Percentiles rank a stretch among this genome's conserved stretches.
Conservation (phyloP, 2,329 filamentous ascomycete genomes). For the Scedosporium aurantiacum region DNA sequence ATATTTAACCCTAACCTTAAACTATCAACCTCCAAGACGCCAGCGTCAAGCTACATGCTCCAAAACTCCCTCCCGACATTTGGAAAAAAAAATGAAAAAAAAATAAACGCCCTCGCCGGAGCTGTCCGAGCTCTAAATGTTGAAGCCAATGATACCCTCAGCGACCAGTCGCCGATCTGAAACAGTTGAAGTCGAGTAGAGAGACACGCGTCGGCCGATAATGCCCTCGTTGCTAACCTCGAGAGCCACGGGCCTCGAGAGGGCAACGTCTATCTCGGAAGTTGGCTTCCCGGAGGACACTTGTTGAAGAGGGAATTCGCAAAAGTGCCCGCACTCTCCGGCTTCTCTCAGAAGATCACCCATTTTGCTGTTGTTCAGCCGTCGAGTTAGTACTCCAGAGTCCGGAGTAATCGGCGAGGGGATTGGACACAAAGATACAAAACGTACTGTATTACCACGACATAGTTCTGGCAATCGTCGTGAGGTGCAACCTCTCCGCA, state of each 20-base stretch:
- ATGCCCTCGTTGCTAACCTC: conserved; percentile 34
- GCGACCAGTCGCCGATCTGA: conserved; percentile 23
- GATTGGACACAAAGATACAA: neutral
- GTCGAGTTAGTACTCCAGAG: neutral
- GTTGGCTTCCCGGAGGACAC: neutral
- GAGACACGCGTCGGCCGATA: conserved; percentile 35
- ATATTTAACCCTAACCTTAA: too few relatives aligned
- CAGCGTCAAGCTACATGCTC: too few relatives aligned
- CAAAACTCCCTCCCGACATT: neutral
- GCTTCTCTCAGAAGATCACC: neutral
- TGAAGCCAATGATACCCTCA: conserved; percentile 38
- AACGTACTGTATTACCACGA: conserved; percentile 34
- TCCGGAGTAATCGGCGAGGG: too few relatives aligned
- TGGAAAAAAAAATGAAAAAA: neutral
- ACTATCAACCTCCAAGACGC: too few relatives aligned
- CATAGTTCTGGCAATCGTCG: conserved; percentile 12
- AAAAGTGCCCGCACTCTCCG: conserved; percentile 5
- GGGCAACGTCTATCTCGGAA: conserved; percentile 9
- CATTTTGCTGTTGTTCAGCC: neutral
- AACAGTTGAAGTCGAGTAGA: conserved; percentile 17
- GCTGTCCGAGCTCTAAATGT: conserved; percentile 11
- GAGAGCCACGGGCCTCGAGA: conserved; percentile 28
- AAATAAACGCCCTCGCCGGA: neutral
- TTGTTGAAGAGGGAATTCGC: neutral
- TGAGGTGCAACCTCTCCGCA: conserved; percentile 12